Base-by-base conservation (phyloP, 73 alveolate species). In the Paramecium sexaurelia region DNA sequence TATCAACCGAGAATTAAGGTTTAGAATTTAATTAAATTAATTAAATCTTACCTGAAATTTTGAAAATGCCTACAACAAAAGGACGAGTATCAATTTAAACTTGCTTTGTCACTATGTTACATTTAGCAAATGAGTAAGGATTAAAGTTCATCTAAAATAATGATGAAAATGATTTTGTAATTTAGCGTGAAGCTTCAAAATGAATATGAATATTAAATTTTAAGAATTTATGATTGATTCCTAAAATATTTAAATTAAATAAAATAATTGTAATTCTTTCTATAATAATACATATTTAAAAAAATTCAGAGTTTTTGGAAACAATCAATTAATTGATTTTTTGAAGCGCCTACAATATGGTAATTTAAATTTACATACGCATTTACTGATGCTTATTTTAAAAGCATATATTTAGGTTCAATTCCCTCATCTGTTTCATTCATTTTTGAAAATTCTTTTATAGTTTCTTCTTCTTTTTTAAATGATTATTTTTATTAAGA, bases 51-150 rank as follows among this genome's bases (percentile, higher is more conserved):
- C 83, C 83, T 66, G 43, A 66, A 29, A 66, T 66, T 7, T 32
- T 66, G 8, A 66, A 66, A 29, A 26, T 66, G 47, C 83, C 37
- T 13, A 29, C 43, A 66, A 13, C 17, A 11, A 66, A 66, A 66
- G 83, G 83, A 6, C 10, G 47, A n/a, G 92, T 85, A 20, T 92
- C 95, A 2, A 39, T 92, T 3, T 85, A 92, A 55, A 83, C 95
- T 9, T 85, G 95, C 43, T 92, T 92, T 37, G 92, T 92, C 13
- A 82, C 95, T 11, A 39, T 92, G 40, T 82, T 92, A 6, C 95
- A 92, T 68, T 86, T 92, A 24, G 95, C 95, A 8, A 92, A 92
- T 29, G 95, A 92, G 40, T 35, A 92, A 24, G 51, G 73, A 5
- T 69, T 84, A 9, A 66, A 61, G 9, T 91, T 92, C 41, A 89